phyloP scores from a whole-genome alignment of 345 rosid species.

The Salix brachista region DNA sequence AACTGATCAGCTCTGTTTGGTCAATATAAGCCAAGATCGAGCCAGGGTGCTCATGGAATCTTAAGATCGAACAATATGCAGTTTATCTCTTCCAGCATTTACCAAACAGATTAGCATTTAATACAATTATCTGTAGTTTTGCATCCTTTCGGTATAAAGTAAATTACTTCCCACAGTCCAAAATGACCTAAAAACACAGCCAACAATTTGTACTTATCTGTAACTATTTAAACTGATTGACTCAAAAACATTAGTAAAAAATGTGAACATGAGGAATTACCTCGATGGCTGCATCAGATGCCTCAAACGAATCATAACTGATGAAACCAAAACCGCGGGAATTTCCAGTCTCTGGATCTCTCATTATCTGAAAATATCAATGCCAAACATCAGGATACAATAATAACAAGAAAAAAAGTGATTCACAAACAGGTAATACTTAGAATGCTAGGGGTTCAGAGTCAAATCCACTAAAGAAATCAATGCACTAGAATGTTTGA shows the following conservation, averaged over 20 bases:
- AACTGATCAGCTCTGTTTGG: not conserved
- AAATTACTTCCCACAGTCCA: not conserved
- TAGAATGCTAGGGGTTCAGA: not conserved
- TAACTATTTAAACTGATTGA: not conserved
- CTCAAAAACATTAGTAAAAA: not conserved
- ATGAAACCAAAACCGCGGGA: slow-evolving; percentile 98
- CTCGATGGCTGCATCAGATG: slow-evolving; percentile 99
- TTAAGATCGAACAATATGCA: not conserved
- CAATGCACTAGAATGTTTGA: not conserved
- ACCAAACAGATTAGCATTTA: not conserved
- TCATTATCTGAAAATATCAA: slow-evolving; percentile 59
- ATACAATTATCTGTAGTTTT: not conserved
- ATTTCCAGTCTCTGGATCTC: slow-evolving; percentile 98
- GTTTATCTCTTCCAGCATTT: not conserved
- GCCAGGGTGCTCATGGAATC: not conserved
- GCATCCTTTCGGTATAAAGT: not conserved
- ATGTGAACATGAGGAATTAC: slow-evolving; percentile 26
- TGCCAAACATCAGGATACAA: slow-evolving; percentile 14
- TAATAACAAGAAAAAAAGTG: not conserved
- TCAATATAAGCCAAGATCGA: not conserved
- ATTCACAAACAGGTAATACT: not conserved
- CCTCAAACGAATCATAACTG: slow-evolving; percentile 97
- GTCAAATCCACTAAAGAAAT: not conserved
- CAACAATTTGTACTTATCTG: not conserved
- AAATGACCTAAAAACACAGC: not conserved